These are phyloP conservation scores for Exophiala alcalophila DNA, from an alignment of 2,329 filamentous ascomycete genomes.

Conservation along the genomic window DNA sequence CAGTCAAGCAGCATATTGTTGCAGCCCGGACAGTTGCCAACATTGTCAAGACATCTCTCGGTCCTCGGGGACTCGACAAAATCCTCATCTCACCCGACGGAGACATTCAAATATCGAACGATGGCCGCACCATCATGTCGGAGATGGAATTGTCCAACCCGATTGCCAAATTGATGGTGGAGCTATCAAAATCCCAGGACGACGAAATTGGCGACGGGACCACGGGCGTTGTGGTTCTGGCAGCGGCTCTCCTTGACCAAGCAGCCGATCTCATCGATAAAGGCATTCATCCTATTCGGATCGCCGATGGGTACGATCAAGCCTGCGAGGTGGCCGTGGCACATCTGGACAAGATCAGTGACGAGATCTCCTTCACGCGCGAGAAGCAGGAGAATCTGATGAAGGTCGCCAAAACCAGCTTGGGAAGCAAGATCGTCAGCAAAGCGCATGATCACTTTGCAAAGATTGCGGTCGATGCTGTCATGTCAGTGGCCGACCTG, in stretches of 20 bases:
- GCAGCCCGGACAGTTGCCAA: conserved; percentile 93
- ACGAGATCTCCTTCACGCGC: conserved; percentile 80
- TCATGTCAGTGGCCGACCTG: conserved; percentile 91
- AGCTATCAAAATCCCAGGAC: conserved; percentile 97
- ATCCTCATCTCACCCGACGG: conserved; percentile 98
- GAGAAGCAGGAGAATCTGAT: conserved; percentile 80
- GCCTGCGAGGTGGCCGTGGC: conserved; percentile 94
- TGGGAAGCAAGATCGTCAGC: conserved; percentile 98
- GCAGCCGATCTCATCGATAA: conserved; percentile 98
- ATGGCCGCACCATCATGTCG: conserved; percentile 93
- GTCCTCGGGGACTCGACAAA: conserved; percentile 94
- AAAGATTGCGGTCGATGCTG: conserved; percentile 94
- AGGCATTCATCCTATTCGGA: conserved; percentile 97
- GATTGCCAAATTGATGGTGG: conserved; percentile 92
- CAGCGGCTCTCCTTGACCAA: conserved; percentile 91
- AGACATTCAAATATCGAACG: conserved; percentile 98
- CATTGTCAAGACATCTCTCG: conserved; percentile 95
- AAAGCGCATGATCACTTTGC: conserved; percentile 98
- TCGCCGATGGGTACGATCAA: conserved; percentile 96
- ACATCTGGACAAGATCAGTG: conserved; percentile 89
- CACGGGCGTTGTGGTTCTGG: conserved; percentile 93
- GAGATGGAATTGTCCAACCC: conserved; percentile 99
- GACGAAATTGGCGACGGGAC: conserved; percentile 99
- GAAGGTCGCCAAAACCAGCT: conserved; percentile 90
- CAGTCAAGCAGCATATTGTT: conserved; percentile 96